These are phyloP conservation scores for Apiospora marii DNA, from an alignment of 2,329 filamentous ascomycete species.

Conservation along the genomic window DNA sequence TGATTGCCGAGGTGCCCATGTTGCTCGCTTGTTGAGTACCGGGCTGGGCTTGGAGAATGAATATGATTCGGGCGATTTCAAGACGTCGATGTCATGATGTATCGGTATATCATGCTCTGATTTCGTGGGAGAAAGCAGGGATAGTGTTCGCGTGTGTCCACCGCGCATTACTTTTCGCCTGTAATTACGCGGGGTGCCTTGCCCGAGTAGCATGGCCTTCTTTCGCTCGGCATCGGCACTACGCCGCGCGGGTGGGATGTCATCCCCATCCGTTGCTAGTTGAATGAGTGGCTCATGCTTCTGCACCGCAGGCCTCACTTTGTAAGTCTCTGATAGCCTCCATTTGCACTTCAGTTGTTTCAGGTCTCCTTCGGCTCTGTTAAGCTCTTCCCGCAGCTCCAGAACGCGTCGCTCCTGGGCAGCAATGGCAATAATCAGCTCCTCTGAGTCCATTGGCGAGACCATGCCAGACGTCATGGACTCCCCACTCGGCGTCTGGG, in stretches of 20 bases:
- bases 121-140: constrained; percentile 78
- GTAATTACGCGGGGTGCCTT: constrained; percentile 47
- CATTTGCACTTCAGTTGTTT: constrained; percentile 83
- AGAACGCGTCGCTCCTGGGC: constrained; percentile 90
- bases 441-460: constrained; percentile 63
- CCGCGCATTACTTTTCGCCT: constrained; percentile 74
- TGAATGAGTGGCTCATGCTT: constrained; percentile 61
- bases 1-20: constrained; percentile 63
- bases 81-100: constrained; percentile 56
- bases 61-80: constrained; percentile 44
- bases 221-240: constrained; percentile 75
- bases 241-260: constrained; percentile 42
- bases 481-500: constrained; percentile 59
- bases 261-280: constrained; percentile 31
- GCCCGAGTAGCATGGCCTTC: constrained; percentile 70
- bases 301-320: constrained; percentile 74
- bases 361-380: constrained; percentile 80
- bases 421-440: constrained; percentile 88
- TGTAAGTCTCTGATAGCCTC: constrained; percentile 77
- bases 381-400: constrained; percentile 90
- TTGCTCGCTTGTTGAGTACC: constrained; percentile 60
- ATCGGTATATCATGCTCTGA: constrained; percentile 52
- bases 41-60: constrained; percentile 39
- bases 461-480: constrained; percentile 44
- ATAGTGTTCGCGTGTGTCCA: constrained; percentile 71